phyloP scores from a whole-genome alignment of 2,329 filamentous ascomycete species.

The Cladosporium sp. region DNA sequence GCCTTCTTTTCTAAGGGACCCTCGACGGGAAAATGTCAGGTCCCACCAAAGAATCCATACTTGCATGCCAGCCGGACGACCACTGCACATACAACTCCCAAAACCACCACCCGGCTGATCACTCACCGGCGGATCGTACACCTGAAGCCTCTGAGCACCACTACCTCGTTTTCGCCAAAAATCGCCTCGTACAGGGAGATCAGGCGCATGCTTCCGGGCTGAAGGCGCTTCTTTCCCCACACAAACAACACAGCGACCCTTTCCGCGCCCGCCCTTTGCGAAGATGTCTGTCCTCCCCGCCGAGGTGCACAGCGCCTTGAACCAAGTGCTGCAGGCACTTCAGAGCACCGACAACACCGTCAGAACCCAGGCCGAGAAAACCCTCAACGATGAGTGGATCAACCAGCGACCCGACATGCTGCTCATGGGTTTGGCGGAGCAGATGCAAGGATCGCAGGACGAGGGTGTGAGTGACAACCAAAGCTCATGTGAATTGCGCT shows the following conservation, averaged over 20 bases:
- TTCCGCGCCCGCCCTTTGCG: neutral
- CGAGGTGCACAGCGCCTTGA: slow-evolving; percentile 77
- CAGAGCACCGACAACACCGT: slow-evolving; percentile 83
- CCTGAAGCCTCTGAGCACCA: too few species aligned
- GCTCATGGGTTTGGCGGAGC: slow-evolving; percentile 89
- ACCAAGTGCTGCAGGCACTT: slow-evolving; percentile 78
- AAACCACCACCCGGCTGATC: too few species aligned
- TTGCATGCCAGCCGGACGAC: neutral
- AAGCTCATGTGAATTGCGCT: neutral
- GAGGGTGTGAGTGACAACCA: slow-evolving; percentile 53
- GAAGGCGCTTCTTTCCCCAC: slow-evolving; percentile 9
- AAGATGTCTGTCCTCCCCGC: slow-evolving; percentile 67
- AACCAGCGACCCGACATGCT: slow-evolving; percentile 73
- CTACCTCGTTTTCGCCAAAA: too few species aligned
- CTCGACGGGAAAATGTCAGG: neutral
- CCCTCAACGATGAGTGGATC: slow-evolving; percentile 87
- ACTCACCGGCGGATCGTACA: too few species aligned
- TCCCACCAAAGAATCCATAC: neutral
- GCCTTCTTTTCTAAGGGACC: neutral
- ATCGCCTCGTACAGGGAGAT: neutral
- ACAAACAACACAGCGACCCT: slow-evolving; percentile 4
- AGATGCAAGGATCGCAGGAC: slow-evolving; percentile 73
- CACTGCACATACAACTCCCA: too few species aligned
- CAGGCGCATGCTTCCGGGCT: neutral
- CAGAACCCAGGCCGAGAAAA: slow-evolving; percentile 81